Evolutionary conservation across 1,284 basidiomycete species (phyloP).

Genomic region (Irpex sp.): DNA sequence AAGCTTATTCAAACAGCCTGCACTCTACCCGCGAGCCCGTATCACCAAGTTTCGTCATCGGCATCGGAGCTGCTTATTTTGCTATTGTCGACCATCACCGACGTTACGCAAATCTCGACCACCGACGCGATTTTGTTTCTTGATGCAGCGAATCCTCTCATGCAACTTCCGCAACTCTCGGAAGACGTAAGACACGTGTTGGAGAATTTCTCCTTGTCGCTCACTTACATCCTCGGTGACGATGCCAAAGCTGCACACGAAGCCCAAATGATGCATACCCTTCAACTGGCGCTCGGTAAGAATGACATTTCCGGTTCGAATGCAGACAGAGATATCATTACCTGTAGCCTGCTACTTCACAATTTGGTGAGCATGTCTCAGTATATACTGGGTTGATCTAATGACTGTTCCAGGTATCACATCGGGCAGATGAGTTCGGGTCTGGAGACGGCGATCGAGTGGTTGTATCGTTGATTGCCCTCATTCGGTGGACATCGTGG

Average conservation of each 20-base stretch:
- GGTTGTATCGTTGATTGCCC: slow-evolving; percentile 52
- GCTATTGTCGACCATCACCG: slow-evolving; percentile 51
- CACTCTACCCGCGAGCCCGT: slow-evolving; percentile 54
- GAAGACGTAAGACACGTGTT: slow-evolving; percentile 50
- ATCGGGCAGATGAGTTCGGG: slow-evolving; percentile 58
- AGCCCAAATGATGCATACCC: slow-evolving; percentile 62
- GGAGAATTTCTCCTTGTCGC: slow-evolving; percentile 54
- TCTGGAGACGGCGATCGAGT: slow-evolving; percentile 54
- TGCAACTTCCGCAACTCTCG: slow-evolving; percentile 35
- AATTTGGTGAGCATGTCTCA: slow-evolving; percentile 43
- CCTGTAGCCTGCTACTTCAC: slow-evolving; percentile 56
- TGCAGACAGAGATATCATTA: slow-evolving; percentile 60
- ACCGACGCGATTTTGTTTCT: slow-evolving; percentile 54
- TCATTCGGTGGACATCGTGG: slow-evolving; percentile 66
- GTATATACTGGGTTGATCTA: not conserved
- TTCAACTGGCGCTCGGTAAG: slow-evolving; percentile 56
- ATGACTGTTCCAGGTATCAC: slow-evolving; percentile 40
- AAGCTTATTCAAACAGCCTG: slow-evolving; percentile 54
- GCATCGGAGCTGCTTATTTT: slow-evolving; percentile 61
- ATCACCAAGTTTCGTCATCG: slow-evolving; percentile 55
- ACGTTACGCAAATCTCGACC: slow-evolving; percentile 56
- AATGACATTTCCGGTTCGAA: slow-evolving; percentile 50
- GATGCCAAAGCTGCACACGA: slow-evolving; percentile 64
- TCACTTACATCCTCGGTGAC: slow-evolving; percentile 60
- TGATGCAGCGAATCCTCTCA: slow-evolving; percentile 36